Evolutionary conservation across 2,329 filamentous ascomycete species (phyloP), one percentile per base, ranked within the genome.

Genomic region (Purpureocillium takamizusanense): DNA sequence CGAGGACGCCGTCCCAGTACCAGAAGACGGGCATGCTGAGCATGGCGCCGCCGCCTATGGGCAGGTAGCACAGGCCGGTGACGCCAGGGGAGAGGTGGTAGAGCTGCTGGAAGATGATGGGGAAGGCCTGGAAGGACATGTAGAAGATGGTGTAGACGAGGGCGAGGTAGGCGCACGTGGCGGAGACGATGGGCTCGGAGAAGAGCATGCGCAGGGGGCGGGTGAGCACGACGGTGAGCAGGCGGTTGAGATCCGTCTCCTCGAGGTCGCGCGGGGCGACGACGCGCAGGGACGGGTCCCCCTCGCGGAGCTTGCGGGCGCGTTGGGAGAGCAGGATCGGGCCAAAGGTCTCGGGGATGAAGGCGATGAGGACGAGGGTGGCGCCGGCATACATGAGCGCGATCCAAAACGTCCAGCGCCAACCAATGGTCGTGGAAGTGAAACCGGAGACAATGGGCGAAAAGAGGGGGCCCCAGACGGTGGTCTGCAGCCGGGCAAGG

Each of bases 101-200:
- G 4, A 78, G 53, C 17, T 61, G 53, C 45, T 72, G 63, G 56
- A 86, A 89, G 45, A 87, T 82, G 42, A 81, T 68, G 2, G 79
- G 79, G 54, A 81, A 89, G 3, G 82, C 81, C 55, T 86, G 78
- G 49, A 90, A 86, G 52, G 78, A 86, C 61, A 89, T 84, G 66
- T 76, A 75, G 51, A 75, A 74, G 47, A 75, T 72, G 35, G 66
- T 72, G 52, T 87, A 89, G 27, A 78, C 71, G 21, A 89, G 66
- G 27, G 84, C 78, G 10, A 88, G 66, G 56, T 87, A 89, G 51
- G 76, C 53, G 55, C 80, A 86, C 1, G 74, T 76, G 35, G 78
- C 81, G 17, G 79, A 67, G 7, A 90, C 83, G 36, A 90, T 83
- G 35, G 81, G 78, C 53, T 92, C 86, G 32, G 72, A 79, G 36